Percentiles rank a stretch among this genome's conserved stretches.
Evolutionary conservation across 2,329 filamentous ascomycete species (phyloP).

Genomic region (Ophioceras dolichostomum): DNA sequence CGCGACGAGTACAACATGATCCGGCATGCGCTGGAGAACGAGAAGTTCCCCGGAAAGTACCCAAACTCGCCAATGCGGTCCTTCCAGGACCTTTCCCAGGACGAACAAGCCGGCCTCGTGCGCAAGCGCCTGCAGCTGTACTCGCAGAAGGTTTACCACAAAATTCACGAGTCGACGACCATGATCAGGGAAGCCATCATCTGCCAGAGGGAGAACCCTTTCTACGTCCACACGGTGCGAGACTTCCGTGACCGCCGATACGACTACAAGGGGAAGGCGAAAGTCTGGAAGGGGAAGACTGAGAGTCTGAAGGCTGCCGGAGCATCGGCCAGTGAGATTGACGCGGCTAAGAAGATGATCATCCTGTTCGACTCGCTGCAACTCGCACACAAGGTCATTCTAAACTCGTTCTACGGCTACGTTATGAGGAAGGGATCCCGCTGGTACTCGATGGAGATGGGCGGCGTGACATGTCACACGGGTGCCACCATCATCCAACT

Average conservation of each 20-base stretch:
- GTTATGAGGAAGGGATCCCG: constrained; percentile 98
- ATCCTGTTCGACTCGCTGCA: constrained; percentile 91
- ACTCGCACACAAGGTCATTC: constrained; percentile 94
- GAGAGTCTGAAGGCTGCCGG: constrained; percentile 75
- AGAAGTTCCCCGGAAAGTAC: constrained; percentile 73
- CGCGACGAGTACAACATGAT: constrained; percentile 99
- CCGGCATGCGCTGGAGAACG: constrained; percentile 77
- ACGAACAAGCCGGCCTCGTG: constrained; percentile 71
- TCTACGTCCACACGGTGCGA: constrained; percentile 93
- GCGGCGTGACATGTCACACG: constrained; percentile 92
- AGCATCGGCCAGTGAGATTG: constrained; percentile 63
- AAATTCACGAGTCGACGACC: constrained; percentile 89
- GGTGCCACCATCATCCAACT: constrained; percentile 95
- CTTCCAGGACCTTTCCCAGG: constrained; percentile 68
- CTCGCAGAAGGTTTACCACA: constrained; percentile 98
- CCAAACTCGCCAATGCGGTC: constrained; percentile 57
- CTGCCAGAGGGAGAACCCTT: constrained; percentile 94
- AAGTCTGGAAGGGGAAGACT: constrained; percentile 96
- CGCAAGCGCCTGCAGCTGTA: constrained; percentile 85
- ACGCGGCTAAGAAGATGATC: constrained; percentile 98
- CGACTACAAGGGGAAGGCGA: constrained; percentile 96
- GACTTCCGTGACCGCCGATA: constrained; percentile 95
- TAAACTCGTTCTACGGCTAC: constrained; percentile 98
- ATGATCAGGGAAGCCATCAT: constrained; percentile 95
- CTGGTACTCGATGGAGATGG: constrained; percentile 99